phyloP scores from a whole-genome alignment of 176 grass and related monocot species.

The Phyllostachys edulis region DNA sequence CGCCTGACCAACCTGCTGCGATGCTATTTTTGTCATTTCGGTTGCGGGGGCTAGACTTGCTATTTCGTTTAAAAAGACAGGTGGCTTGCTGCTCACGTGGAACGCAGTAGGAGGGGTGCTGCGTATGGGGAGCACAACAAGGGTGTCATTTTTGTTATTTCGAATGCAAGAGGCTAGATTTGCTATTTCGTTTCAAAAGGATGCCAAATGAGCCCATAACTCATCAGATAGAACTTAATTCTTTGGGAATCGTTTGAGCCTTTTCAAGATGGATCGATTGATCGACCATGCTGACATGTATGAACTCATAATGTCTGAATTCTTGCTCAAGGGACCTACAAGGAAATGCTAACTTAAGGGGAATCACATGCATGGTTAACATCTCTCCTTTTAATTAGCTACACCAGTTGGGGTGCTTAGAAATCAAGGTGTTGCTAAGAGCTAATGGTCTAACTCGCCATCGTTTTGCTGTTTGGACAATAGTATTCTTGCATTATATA shows the following conservation, averaged over 20 bases:
- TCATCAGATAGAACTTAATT: neutral
- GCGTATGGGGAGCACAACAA: no score
- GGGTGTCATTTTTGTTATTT: no score
- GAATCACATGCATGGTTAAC: slow-evolving; percentile 4
- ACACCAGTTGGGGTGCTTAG: neutral
- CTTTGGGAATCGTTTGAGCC: slow-evolving; percentile 15
- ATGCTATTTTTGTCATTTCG: no score
- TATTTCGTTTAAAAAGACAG: no score
- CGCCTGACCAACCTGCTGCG: no score
- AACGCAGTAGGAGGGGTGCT: no score
- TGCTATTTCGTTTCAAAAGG: no score
- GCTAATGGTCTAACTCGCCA: neutral
- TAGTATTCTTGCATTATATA: slow-evolving; percentile 9
- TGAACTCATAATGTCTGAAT: slow-evolving; percentile 45
- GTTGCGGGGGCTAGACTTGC: no score
- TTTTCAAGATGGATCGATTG: slow-evolving; percentile 51
- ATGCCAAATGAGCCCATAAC: no score
- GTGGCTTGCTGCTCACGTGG: no score
- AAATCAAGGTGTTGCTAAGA: neutral
- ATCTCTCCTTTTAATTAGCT: neutral
- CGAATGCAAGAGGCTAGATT: no score
- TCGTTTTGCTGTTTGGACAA: slow-evolving; percentile 24
- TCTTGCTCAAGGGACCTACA: slow-evolving; percentile 33
- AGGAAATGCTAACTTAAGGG: neutral
- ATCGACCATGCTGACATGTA: neutral